Evolutionary conservation across 371 early-diverging fungal genomes (phyloP).

Genomic region (Mucor mucedo): DNA sequence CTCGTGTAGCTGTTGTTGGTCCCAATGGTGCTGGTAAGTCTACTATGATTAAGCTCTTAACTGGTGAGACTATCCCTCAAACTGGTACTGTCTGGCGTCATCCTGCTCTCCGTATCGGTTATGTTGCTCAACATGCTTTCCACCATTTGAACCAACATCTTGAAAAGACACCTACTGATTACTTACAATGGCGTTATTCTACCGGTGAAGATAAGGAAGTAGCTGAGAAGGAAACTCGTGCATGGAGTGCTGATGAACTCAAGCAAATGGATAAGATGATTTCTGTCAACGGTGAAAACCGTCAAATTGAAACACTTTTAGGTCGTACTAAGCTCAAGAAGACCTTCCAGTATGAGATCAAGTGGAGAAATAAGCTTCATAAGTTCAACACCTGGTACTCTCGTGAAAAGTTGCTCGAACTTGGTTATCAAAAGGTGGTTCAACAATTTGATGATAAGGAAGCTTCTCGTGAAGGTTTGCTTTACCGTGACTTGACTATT

Average conservation of each 20-base stretch:
- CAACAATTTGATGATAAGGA: constrained; percentile 82
- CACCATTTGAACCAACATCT: constrained; percentile 85
- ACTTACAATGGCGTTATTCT: constrained; percentile 84
- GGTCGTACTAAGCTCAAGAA: constrained; percentile 83
- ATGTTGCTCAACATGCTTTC: constrained; percentile 92
- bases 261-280: constrained; percentile 68
- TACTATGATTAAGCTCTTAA: constrained; percentile 83
- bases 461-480: constrained; percentile 79
- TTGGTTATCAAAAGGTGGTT: constrained; percentile 77
- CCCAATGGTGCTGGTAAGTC: constrained; percentile 87
- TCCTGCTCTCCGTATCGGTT: constrained; percentile 81
- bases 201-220: constrained; percentile 83
- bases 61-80: constrained; percentile 72
- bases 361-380: constrained; percentile 73
- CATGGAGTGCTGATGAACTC: constrained; percentile 70
- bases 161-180: constrained; percentile 81
- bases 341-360: constrained; percentile 85
- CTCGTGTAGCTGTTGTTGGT: constrained; percentile 83
- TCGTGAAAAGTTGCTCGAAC: constrained; percentile 72
- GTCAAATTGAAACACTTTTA: constrained; percentile 65
- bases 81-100: constrained; percentile 73
- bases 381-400: constrained; percentile 75
- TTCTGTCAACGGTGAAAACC: constrained; percentile 60
- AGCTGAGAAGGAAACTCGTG: constrained; percentile 73
- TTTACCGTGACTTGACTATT: constrained; percentile 70